These are phyloP conservation scores for Candida freyschussii DNA, from an alignment of 1,139 yeast genomes.

Conservation along the genomic window DNA sequence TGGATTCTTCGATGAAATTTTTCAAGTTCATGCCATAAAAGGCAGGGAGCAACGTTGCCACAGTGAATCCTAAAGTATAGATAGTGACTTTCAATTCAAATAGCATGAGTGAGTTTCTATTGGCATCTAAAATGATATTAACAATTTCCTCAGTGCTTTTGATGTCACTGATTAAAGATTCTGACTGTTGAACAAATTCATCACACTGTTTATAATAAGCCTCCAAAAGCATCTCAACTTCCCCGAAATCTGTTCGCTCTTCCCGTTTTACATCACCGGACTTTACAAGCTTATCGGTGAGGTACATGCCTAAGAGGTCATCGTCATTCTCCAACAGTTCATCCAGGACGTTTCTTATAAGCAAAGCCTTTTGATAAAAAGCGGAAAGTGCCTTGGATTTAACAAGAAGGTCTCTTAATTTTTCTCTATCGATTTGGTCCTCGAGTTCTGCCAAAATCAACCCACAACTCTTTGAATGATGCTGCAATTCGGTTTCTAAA, in stretches of 20 bases:
- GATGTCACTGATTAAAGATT: constrained; percentile 62
- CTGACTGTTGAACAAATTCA: constrained; percentile 76
- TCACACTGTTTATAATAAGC: constrained; percentile 75
- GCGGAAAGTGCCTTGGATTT: constrained; percentile 77
- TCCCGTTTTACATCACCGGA: constrained; percentile 20
- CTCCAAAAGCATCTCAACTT: constrained; percentile 69
- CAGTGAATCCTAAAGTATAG: constrained; percentile 53
- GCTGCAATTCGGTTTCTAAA: constrained; percentile 78
- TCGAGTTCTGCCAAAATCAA: constrained; percentile 77
- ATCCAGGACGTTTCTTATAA: constrained; percentile 81
- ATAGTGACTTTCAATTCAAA: constrained; percentile 65
- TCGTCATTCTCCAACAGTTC: constrained; percentile 85
- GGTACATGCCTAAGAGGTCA: constrained; percentile 63
- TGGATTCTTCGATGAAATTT: constrained; percentile 67
- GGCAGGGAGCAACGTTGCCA: constrained; percentile 67
- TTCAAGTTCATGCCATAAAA: constrained; percentile 79
- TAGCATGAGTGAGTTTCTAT: constrained; percentile 72
- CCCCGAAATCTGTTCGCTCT: constrained; percentile 49
- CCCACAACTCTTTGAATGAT: constrained; percentile 70
- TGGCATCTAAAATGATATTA: constrained; percentile 72
- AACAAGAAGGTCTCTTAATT: constrained; percentile 71
- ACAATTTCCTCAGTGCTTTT: constrained; percentile 79
- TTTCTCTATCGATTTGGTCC: constrained; percentile 76
- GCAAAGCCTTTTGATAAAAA: constrained; percentile 76
- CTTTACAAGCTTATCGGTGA: constrained; percentile 38